A percentile compares a stretch with the other conserved stretches of the same genome.
These are phyloP conservation scores for Rhodotorula kratochvilovae DNA, from an alignment of 768 basidiomycete genomes.

Conservation along the genomic window DNA sequence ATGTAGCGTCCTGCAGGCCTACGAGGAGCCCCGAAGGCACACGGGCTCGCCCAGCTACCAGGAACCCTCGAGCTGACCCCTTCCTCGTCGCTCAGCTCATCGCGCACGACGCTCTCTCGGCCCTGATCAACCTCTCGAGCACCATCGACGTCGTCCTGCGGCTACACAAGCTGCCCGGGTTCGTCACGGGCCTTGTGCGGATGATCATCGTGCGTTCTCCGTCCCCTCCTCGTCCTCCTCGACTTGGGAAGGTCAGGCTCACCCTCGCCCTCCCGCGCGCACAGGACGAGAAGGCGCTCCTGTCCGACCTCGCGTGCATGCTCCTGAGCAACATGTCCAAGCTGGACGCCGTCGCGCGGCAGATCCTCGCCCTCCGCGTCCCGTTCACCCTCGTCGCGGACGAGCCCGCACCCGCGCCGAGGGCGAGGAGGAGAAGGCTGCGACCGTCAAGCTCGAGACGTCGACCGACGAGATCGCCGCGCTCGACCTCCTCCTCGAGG, in stretches of 20 bases:
- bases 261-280: conserved; percentile 17
- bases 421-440: background rate
- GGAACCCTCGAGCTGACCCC: background rate
- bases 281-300: conserved; percentile 81
- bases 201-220: conserved; percentile 74
- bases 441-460: conserved; percentile 34
- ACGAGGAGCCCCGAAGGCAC: too few species aligned
- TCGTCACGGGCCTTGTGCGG: conserved; percentile 74
- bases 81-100: conserved; percentile 50
- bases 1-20: background rate
- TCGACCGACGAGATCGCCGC: conserved; percentile 57
- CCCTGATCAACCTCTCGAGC: conserved; percentile 88
- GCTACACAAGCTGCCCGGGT: conserved; percentile 63
- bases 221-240: background rate
- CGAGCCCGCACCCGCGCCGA: conserved; percentile 30
- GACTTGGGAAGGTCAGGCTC: background rate
- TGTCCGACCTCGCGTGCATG: conserved; percentile 96
- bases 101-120: conserved; percentile 91
- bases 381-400: conserved; percentile 50
- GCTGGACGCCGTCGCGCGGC: conserved; percentile 62
- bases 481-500: conserved; percentile 78
- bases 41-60: too few species aligned
- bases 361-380: conserved; percentile 64
- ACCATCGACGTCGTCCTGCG: conserved; percentile 60
- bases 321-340: conserved; percentile 88